phyloP scores from a whole-genome alignment of 306 rosid genomes.

The Quercus agrifolia region DNA sequence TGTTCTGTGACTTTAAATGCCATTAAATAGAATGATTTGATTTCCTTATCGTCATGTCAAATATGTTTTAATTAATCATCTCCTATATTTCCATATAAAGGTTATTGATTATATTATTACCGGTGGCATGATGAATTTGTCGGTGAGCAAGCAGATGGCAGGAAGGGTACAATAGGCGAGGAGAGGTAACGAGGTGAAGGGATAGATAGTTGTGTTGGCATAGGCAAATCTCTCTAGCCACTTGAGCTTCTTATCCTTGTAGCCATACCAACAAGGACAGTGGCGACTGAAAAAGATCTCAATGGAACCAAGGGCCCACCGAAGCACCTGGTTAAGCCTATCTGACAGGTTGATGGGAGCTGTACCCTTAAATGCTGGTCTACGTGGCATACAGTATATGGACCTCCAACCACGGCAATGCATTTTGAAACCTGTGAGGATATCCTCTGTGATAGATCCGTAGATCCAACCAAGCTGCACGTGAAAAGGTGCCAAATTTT shows the following conservation, averaged over 20 bases:
- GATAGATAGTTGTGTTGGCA: slow-evolving; percentile 90
- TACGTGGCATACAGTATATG: slow-evolving; percentile 83
- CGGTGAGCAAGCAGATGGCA: slow-evolving; percentile 93
- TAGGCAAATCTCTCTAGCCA: slow-evolving; percentile 97
- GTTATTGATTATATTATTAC: slow-evolving; percentile 33
- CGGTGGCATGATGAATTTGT: slow-evolving; percentile 97
- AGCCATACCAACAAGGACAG: slow-evolving; percentile 86
- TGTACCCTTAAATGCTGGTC: slow-evolving; percentile 92
- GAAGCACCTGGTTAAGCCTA: slow-evolving; percentile 94
- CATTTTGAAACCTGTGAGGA: slow-evolving; percentile 94
- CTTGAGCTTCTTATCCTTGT: slow-evolving; percentile 83
- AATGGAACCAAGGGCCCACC: slow-evolving; percentile 96
- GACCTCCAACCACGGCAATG: slow-evolving; percentile 99
- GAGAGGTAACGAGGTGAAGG: slow-evolving; percentile 92
- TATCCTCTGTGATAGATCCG: slow-evolving; percentile 95
- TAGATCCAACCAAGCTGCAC: slow-evolving; percentile 95
- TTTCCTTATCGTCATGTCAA: background rate
- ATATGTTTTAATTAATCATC: background rate
- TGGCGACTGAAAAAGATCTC: slow-evolving; percentile 96
- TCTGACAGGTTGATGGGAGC: slow-evolving; percentile 98
- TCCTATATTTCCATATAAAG: background rate
- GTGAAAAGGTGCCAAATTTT: slow-evolving; percentile 18
- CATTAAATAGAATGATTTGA: background rate
- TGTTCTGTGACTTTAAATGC: slow-evolving; percentile 10
- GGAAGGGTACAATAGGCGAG: slow-evolving; percentile 89